Percentiles rank a stretch among this genome's conserved stretches.
Evolutionary conservation across 2,329 filamentous ascomycete species (phyloP).

Genomic region (Berkeleyomyces basicola): DNA sequence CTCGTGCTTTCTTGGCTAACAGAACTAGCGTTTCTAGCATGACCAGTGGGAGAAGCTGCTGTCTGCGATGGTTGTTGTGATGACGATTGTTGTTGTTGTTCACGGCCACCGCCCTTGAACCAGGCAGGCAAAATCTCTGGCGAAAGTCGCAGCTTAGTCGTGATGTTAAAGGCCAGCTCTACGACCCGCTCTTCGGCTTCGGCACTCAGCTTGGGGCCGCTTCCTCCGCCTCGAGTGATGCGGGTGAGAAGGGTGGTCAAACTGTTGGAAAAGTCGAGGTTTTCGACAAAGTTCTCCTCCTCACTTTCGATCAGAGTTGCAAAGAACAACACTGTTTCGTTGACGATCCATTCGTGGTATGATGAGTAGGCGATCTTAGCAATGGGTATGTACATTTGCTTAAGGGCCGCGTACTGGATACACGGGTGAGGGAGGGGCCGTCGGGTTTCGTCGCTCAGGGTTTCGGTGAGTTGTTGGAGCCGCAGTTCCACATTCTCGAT

Average conservation of each 20-base stretch:
- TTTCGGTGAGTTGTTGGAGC: slow-evolving; percentile 47
- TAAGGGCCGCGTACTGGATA: slow-evolving; percentile 68
- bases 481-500: slow-evolving; percentile 45
- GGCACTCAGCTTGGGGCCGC: slow-evolving; percentile 53
- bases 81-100: slow-evolving; percentile 4
- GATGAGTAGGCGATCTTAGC: slow-evolving; percentile 77
- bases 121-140: slow-evolving; percentile 76
- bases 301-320: slow-evolving; percentile 89
- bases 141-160: slow-evolving; percentile 84
- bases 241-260: slow-evolving; percentile 73
- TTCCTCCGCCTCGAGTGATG: slow-evolving; percentile 46
- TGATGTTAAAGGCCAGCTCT: slow-evolving; percentile 87
- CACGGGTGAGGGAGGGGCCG: slow-evolving; percentile 82
- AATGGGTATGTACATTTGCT: slow-evolving; percentile 78
- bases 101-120: slow-evolving; percentile 51
- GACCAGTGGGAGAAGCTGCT: slow-evolving; percentile 9
- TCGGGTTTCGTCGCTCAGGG: slow-evolving; percentile 78
- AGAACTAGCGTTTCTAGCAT: slow-evolving; percentile 13
- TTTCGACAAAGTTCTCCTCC: slow-evolving; percentile 87
- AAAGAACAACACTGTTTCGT: slow-evolving; percentile 72
- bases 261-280: slow-evolving; percentile 67
- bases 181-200: slow-evolving; percentile 81
- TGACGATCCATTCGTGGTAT: slow-evolving; percentile 71
- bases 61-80: slow-evolving; percentile 13
- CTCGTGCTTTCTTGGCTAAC: slow-evolving; percentile 8